Base-by-base conservation (phyloP, 208 protist genomes). In the Leishmania guyanensis region DNA sequence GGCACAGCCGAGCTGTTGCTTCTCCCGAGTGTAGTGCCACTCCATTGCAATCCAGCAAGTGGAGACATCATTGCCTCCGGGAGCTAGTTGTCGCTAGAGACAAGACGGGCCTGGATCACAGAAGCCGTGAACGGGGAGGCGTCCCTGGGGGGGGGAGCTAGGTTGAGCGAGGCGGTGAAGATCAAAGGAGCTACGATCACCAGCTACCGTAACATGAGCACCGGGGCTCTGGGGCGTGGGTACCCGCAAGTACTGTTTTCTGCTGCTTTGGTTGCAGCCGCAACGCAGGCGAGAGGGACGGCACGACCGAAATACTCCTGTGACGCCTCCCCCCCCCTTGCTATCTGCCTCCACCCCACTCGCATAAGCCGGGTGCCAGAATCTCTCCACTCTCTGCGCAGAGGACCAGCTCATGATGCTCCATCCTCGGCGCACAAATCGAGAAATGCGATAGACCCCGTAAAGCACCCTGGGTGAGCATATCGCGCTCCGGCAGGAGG, bases 1-100 rank as follows among this genome's bases (percentile, higher is more conserved):
- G 62, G 78, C 36, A 48, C 72, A 68, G 65, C 53, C 16, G 39
- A 75, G 79, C 72, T 78, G 79, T 33, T 51, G 16, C 62, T 78
- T 29, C 36, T 53, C 54, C 60, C 73, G 3, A 73, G 50, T 8
- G 51, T 53, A 48, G 51, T 26, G 20, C 17, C 16, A 53, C 60
- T 73, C 39, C 64, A 48, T 5, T 43, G 51, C 39, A 73, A 74
- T 22, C 46, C 46, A 14, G 26, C 0, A 36, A 56, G n/a, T 20
- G 69, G 46, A 8, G 26, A 58, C 26, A 54, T 50, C 29, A 26
- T 29, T 29, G 48, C 69, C 69, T 54, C 69, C 5, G 12, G 39
- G 69, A 36, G 69, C 43, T 22, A 36, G 39, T 54, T 36, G 6
- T 12, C 36, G 26, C 26, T 51, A 74, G 48, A 56, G 14, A 16